Base-by-base conservation (phyloP, 2,329 filamentous ascomycete genomes). In the Lecanoromycetidae sp. region DNA sequence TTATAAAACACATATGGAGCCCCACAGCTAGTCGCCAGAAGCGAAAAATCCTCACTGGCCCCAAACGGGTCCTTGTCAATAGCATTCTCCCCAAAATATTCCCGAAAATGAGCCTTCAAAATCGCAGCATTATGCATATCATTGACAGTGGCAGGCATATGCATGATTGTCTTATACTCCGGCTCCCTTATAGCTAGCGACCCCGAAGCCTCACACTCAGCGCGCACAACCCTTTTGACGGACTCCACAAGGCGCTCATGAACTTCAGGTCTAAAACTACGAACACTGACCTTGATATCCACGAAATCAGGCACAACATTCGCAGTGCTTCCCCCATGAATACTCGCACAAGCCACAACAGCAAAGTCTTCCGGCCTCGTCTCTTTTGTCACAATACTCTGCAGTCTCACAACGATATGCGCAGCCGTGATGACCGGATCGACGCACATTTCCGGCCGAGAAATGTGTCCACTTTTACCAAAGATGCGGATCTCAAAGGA, bases 1-100 rank as follows among this genome's bases (percentile, higher is more conserved):
- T 72, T 63, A 64, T 74, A 80, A 55, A 78, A 80, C 38, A 64
- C 69, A 51, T 66, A 69, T 4, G 76, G 77, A 52, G 63, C 60
- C 3, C 64, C 67, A 38, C 70, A 64, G 33, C 61, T 63, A 0
- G 69, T 74, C 0, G 68, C 77, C 37, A 82, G 56, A 22, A 71
- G 71, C 0, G 69, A 66, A 51, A 81, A 79, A 51, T 82, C 78
- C 54, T 82, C 79, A 15, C 38, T 40, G 10, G 23, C 38, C 52
- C 68, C 65, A 0, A 60, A 61, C 0, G 61, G 54, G 0, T 65
- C 61, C n/a, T 66, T 58, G 13, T 71, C 58, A 0, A 61, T 52
- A 9, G 67, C 59, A 30, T 68, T 55, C 1, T 63, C 61, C 9
- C 51, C 56, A 52, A 79, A 78, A 48, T 74, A 70, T 1, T 58